phyloP scores from a whole-genome alignment of 805 yeast genomes.

The Schwanniomyces sp. region DNA sequence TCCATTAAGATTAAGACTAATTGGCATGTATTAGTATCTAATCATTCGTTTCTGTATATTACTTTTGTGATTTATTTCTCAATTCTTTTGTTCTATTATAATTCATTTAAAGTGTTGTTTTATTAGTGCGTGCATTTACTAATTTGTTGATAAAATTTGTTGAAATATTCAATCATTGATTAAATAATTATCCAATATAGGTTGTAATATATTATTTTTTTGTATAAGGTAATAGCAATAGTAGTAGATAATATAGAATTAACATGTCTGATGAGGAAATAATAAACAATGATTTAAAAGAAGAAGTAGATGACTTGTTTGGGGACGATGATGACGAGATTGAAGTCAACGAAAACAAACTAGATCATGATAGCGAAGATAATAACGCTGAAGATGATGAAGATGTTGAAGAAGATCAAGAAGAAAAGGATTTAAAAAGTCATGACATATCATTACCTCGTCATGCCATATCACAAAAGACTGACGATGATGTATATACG shows the following conservation, averaged over 20 bases:
- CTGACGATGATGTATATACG: constrained; percentile 38
- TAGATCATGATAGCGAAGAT: constrained; percentile 16
- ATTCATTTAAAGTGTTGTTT: neutral
- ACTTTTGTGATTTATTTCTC: neutral
- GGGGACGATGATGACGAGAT: constrained; percentile 34
- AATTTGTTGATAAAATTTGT: constrained; percentile 1
- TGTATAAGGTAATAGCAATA: neutral
- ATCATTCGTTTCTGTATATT: neutral
- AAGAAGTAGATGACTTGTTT: constrained; percentile 36
- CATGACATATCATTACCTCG: constrained; percentile 45
- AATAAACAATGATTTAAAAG: constrained; percentile 10
- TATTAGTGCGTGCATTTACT: neutral
- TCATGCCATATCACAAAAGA: constrained; percentile 43
- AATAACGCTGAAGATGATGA: constrained; percentile 14
- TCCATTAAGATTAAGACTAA: neutral
- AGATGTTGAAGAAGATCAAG: constrained; percentile 33
- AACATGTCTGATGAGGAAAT: constrained; percentile 27
- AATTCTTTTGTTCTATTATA: neutral
- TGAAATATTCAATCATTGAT: neutral
- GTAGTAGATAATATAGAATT: neutral
- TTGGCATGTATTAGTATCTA: neutral
- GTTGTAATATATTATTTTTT: neutral
- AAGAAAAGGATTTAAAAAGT: constrained; percentile 32
- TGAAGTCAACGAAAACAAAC: constrained; percentile 21
- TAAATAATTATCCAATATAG: neutral